Base-by-base conservation (phyloP, 148 eudicot genomes). In the Amaranthus palmeri region DNA sequence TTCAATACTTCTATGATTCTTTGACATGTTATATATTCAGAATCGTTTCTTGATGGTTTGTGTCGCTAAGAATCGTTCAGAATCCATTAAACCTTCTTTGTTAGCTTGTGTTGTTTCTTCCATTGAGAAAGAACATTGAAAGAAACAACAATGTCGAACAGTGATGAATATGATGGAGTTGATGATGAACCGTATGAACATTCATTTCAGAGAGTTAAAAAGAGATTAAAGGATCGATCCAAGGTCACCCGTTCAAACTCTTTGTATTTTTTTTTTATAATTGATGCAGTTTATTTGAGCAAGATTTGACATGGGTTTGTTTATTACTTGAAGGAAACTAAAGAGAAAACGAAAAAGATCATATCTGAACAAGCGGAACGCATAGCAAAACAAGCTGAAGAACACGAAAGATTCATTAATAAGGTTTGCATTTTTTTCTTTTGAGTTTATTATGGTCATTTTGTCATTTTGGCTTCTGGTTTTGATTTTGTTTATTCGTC, bases 321-420 rank as follows among this genome's bases (percentile, higher is more conserved):
- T 63, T 59, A 6, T 42, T 60, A 68, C 49, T 61, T 79, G 76
- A 59, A 92, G 97, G 85, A 90, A 76, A 92, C 96, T 1, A 92
- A 84, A 67, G 97, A 93, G 83, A 87, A 91, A 68, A 88, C 97
- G 2, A 95, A 88, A 58, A 85, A 88, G 90, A 91, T 95, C 10
- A 83, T 95, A 55, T 89, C 98, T 42, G 88, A 95, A 74, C 97
- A 95, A 8, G 98, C 97, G 4, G 87, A 83, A 46, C 87, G 85
- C 80, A 86, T 95, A 71, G 99, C 97, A 0, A 86, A 83, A 65
- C 97, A 88, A 76, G 99, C 99, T 36, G 99, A 95, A 75, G 99
- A 95, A 74, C 99, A 95, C 48, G 97, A 95, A 69, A 73, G 78
- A 6, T 91, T 95, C 76, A 91, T 95, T 80, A 95, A 87, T 73